phyloP scores from a whole-genome alignment of 1,284 basidiomycete genomes.

The Ustilago sp. region DNA sequence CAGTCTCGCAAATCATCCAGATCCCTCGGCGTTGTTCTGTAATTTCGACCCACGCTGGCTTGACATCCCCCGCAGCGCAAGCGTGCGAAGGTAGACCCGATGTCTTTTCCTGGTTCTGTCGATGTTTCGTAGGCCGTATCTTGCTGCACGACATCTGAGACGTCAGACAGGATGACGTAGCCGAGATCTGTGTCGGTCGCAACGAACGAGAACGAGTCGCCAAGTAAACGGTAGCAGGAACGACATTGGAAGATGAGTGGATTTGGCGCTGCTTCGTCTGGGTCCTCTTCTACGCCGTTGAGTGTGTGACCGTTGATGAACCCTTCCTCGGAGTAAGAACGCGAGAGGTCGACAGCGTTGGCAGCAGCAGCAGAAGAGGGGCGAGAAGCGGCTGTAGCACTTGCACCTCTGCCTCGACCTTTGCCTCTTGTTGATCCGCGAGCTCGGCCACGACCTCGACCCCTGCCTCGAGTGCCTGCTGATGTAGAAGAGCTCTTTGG shows the following conservation, averaged over 20 bases:
- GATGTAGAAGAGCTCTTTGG: slow-evolving; percentile 20
- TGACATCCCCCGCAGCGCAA: slow-evolving; percentile 47
- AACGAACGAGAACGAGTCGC: slow-evolving; percentile 51
- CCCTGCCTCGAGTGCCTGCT: slow-evolving; percentile 11
- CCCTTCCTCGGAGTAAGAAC: neutral
- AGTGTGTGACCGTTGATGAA: neutral
- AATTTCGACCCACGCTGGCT: slow-evolving; percentile 39
- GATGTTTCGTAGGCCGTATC: slow-evolving; percentile 30
- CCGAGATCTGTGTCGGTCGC: slow-evolving; percentile 48
- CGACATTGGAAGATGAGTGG: slow-evolving; percentile 56
- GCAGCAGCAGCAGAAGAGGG: neutral
- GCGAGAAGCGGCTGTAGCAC: neutral
- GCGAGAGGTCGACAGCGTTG: neutral
- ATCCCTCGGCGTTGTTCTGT: slow-evolving; percentile 47
- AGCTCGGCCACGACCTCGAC: slow-evolving; percentile 7
- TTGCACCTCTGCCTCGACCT: slow-evolving; percentile 18
- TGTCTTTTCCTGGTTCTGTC: slow-evolving; percentile 37
- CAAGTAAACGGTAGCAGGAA: slow-evolving; percentile 42
- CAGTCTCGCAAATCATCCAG: slow-evolving; percentile 50
- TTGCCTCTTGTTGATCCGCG: slow-evolving; percentile 12
- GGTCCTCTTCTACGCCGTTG: neutral
- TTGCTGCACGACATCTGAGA: slow-evolving; percentile 38
- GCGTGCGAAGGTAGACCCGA: slow-evolving; percentile 42
- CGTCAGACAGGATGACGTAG: slow-evolving; percentile 51
- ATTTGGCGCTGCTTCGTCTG: slow-evolving; percentile 14